A percentile compares a stretch with the other conserved stretches of the same genome.
These are phyloP conservation scores for Naganishia onofrii DNA, from an alignment of 768 basidiomycete genomes.

Conservation along the genomic window DNA sequence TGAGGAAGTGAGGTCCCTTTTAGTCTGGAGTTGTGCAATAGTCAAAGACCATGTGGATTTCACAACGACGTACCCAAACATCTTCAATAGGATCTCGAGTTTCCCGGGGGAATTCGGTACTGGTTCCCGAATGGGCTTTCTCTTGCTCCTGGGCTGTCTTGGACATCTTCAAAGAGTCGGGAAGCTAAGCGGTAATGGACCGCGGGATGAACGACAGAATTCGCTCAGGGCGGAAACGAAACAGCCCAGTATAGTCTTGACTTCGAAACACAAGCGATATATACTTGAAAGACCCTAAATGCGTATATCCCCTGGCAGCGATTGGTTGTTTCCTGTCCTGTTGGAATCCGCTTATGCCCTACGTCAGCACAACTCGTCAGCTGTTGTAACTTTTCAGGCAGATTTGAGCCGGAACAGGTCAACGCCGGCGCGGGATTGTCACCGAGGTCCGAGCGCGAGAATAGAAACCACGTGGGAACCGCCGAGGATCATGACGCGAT, in stretches of 20 bases:
- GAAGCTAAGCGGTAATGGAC: too few species aligned
- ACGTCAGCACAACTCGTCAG: neutral
- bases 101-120: conserved; percentile 19
- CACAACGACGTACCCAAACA: conserved; percentile 24
- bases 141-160: conserved; percentile 7
- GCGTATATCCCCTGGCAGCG: neutral
- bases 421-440: neutral
- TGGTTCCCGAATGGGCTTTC: conserved; percentile 5
- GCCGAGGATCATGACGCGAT: neutral
- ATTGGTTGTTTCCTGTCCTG: too few species aligned
- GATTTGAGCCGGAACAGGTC: neutral
- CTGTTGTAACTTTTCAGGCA: neutral
- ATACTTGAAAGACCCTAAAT: neutral
- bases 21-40: neutral
- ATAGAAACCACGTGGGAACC: neutral
- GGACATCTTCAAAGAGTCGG: neutral
- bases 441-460: neutral
- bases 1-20: neutral
- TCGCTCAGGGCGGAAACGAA: too few species aligned
- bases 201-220: too few species aligned
- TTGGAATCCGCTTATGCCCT: neutral
- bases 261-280: neutral
- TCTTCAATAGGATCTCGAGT: conserved; percentile 27
- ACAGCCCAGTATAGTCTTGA: too few species aligned
- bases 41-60: too few species aligned